Conservation (phyloP, 176 grass and related monocot species). For the Lolium multiflorum region DNA sequence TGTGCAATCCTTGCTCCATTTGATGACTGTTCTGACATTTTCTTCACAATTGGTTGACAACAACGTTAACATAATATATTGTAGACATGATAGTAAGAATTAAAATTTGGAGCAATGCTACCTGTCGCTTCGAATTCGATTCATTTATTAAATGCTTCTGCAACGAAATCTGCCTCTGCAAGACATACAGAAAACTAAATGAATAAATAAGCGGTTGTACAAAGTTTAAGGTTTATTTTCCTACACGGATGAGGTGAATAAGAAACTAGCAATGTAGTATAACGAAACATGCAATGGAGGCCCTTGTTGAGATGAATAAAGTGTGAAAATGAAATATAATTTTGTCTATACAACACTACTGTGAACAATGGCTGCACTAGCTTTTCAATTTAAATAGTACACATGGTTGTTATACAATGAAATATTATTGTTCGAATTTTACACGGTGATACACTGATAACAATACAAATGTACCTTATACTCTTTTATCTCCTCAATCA, state of each 20-base stretch:
- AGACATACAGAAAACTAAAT: constrained; percentile 38
- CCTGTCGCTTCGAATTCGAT: constrained; percentile 64
- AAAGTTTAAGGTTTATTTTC: not conserved
- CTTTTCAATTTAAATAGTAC: constrained; percentile 19
- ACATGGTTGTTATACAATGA: constrained; percentile 12
- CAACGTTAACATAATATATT: constrained; percentile 17
- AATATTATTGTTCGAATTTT: constrained; percentile 27
- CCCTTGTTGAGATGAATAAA: constrained; percentile 35
- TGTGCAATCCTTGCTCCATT: constrained; percentile 24
- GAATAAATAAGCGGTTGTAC: not conserved
- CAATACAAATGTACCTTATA: constrained; percentile 55
- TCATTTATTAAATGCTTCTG: constrained; percentile 60
- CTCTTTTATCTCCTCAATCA: constrained; percentile 74
- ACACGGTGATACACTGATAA: not conserved
- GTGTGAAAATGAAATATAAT: not conserved
- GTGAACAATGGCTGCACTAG: not conserved
- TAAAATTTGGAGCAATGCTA: constrained; percentile 38
- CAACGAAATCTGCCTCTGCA: constrained; percentile 61
- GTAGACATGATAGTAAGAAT: constrained; percentile 22
- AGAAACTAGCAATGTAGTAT: constrained; percentile 35
- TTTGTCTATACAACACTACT: not conserved
- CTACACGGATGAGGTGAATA: not conserved
- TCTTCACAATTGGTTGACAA: constrained; percentile 59
- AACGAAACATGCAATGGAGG: constrained; percentile 7
- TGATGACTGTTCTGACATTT: constrained; percentile 55